Evolutionary conservation across 2,329 filamentous ascomycete genomes (phyloP), one percentile per base, ranked within the genome.

Genomic region (Clonostachys sp.): DNA sequence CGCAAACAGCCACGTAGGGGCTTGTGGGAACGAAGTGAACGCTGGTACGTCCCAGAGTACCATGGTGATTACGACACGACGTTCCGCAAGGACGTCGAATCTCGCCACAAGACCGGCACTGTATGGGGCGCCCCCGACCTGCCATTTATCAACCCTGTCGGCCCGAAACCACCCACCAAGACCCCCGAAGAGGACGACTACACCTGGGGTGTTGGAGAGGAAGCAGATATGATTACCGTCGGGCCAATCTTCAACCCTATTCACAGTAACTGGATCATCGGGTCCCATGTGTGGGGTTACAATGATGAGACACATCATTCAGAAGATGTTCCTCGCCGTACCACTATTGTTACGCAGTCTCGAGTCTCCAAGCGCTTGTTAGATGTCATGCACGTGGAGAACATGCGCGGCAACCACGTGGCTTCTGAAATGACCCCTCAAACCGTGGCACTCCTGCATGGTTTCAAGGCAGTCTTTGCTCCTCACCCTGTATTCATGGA

Each of bases 401-500:
- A 87, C 46, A 73, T 86, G 52, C 75, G 79, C 13, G 85, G 86
- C 52, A 86, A 87, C 57, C 86, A 90, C 59, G 83, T 91, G 57
- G 86, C 85, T 49, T 87, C 87, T 0, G 88, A 92, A 61, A 91
- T 92, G 87, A 87, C 84, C 50, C 82, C 87, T 1, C 83, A 86
- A 47, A 86, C 86, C 0, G 79, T 86, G 24, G 82, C 86, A 0
- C 74, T 92, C 16, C 80, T 90, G 52, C 87, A 94, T 61, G 87
- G 89, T 6, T 72, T 91, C 44, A 92, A 92, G 67, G 83, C 86
- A 5, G 84, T 90, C 5, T 89, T 85, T 58, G 86, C 83, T 12
- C 88, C 88, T 12, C 87, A 91, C 63, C 87, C 88, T 2, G 80
- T 91, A 42, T 91, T 84, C 64, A 88, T 90, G 58, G 87, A 92